A percentile compares a stretch with the other conserved stretches of the same genome.
phyloP scores from a whole-genome alignment of 2,329 filamentous ascomycete species.

The Escovopsis sp. region DNA sequence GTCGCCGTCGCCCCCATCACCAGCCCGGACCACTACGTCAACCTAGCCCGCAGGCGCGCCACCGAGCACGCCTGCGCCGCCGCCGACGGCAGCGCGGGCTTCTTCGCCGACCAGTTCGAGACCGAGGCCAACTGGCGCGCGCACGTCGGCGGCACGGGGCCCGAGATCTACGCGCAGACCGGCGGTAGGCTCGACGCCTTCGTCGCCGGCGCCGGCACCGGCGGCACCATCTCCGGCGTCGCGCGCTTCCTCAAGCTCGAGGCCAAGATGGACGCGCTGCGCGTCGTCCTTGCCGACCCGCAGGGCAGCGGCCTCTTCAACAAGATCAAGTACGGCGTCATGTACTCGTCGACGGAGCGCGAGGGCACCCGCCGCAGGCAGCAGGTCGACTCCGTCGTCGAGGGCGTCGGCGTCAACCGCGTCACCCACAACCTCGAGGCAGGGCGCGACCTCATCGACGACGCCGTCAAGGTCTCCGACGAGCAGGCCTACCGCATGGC shows the following conservation, averaged over 20 bases:
- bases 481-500: conserved; percentile 86
- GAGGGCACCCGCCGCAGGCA: conserved; percentile 81
- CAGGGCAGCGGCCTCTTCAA: conserved; percentile 91
- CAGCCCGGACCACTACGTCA: conserved; percentile 88
- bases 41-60: conserved; percentile 68
- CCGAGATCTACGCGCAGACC: conserved; percentile 75
- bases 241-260: conserved; percentile 67
- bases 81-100: conserved; percentile 53
- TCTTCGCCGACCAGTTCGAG: conserved; percentile 96
- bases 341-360: conserved; percentile 79
- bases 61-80: conserved; percentile 50
- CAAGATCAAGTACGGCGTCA: conserved; percentile 81
- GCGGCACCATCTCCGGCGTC: conserved; percentile 82
- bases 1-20: conserved; percentile 86
- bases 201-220: conserved; percentile 84
- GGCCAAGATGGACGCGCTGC: conserved; percentile 40
- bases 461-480: conserved; percentile 79
- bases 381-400: conserved; percentile 91
- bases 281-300: conserved; percentile 78
- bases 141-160: conserved; percentile 70
- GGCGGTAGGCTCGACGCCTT: conserved; percentile 68
- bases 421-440: conserved; percentile 88
- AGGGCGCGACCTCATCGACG: conserved; percentile 73
- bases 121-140: conserved; percentile 77
- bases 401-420: conserved; percentile 90